Percentiles rank a stretch among this genome's conserved stretches.
Conservation (phyloP, 768 basidiomycete genomes). For the Symmetrospora coprosmae region DNA sequence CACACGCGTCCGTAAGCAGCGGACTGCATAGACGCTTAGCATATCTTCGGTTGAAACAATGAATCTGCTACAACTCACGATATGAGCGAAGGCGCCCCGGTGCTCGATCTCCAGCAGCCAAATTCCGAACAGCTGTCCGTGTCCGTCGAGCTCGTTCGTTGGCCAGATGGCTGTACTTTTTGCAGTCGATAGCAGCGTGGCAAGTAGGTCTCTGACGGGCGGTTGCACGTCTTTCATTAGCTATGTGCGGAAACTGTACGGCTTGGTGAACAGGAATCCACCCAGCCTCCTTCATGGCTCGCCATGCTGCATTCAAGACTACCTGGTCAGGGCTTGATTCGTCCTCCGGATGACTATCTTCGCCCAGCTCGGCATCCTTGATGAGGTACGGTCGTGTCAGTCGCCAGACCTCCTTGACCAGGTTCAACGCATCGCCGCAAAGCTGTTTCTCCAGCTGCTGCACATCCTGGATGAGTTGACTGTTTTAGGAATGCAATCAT, state of each 20-base stretch:
- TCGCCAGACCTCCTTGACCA: background rate
- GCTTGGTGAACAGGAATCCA: background rate
- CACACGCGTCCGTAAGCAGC: slow-evolving; percentile 2
- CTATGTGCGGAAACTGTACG: background rate
- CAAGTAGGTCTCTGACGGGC: background rate
- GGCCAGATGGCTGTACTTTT: background rate
- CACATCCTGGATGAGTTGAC: too few species aligned
- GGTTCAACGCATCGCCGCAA: background rate
- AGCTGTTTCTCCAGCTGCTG: background rate
- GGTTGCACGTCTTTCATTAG: too few species aligned
- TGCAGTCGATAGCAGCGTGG: background rate
- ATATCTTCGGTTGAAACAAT: background rate
- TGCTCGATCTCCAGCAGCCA: slow-evolving; percentile 15
- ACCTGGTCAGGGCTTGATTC: background rate
- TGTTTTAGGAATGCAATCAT: too few species aligned
- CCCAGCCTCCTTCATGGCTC: slow-evolving; percentile 22
- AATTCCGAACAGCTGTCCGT: background rate
- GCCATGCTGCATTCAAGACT: slow-evolving; percentile 9
- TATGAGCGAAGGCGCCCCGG: slow-evolving; percentile 17
- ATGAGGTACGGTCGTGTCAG: background rate
- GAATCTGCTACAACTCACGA: background rate
- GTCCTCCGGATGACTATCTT: background rate
- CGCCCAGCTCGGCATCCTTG: background rate
- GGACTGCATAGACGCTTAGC: background rate
- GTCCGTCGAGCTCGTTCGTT: background rate